Conservation (phyloP, 176 grass and related monocot species). For the Ensete ventricosum region DNA sequence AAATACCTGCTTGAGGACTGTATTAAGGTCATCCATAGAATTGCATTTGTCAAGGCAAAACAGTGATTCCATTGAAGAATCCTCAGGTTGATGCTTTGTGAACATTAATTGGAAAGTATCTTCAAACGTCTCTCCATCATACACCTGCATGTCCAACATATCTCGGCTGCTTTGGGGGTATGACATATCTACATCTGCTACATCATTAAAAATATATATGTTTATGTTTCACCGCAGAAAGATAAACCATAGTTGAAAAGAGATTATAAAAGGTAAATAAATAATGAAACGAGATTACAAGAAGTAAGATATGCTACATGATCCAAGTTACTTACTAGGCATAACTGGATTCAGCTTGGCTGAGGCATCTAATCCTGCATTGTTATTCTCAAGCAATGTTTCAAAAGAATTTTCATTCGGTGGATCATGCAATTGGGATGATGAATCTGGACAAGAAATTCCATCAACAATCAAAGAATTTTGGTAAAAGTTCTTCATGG, state of each 20-base stretch:
- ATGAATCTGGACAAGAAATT: background rate
- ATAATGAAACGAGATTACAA: background rate
- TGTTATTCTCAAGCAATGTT: background rate
- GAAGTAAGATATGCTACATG: conserved; percentile 1
- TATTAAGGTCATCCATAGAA: background rate
- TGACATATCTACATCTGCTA: background rate
- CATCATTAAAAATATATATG: background rate
- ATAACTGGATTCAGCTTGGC: background rate
- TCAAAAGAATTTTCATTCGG: background rate
- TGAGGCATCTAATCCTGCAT: background rate
- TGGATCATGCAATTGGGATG: background rate
- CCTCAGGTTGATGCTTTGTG: background rate
- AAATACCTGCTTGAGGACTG: background rate
- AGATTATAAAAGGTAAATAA: background rate
- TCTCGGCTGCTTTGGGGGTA: background rate
- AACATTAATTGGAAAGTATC: background rate
- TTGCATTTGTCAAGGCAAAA: background rate
- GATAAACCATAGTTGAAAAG: background rate
- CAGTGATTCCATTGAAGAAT: background rate
- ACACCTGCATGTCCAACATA: background rate
- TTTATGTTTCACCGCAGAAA: background rate
- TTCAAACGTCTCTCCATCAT: background rate
- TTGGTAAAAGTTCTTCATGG: background rate
- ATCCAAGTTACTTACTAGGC: background rate
- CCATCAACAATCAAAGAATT: background rate